phyloP scores from a whole-genome alignment of 495 filamentous ascomycete species.

The Trichoderma gamsii region DNA sequence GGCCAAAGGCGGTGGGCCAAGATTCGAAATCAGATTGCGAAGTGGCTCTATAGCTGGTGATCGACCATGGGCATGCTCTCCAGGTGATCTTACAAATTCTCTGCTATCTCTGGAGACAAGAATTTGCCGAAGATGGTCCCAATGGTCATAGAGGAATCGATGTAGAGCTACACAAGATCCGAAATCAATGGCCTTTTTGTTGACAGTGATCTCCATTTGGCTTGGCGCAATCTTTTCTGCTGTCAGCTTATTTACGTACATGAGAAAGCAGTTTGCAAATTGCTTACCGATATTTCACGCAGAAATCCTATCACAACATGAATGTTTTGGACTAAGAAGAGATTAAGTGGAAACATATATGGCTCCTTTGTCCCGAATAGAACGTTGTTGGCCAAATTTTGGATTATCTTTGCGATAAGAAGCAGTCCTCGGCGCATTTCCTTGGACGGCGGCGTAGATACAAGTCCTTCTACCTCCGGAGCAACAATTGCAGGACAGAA shows the following conservation, averaged over 20 bases:
- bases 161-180: constrained; percentile 59
- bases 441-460: constrained; percentile 50
- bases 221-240: constrained; percentile 33
- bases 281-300: constrained; percentile 52
- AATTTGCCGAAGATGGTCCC: constrained; percentile 59
- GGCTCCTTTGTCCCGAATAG: constrained; percentile 64
- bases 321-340: constrained; percentile 58
- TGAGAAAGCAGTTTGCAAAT: not conserved
- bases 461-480: constrained; percentile 59
- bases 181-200: constrained; percentile 57
- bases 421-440: constrained; percentile 60
- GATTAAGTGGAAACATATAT: constrained; percentile 62
- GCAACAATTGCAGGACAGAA: constrained; percentile 66
- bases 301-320: constrained; percentile 57
- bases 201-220: constrained; percentile 26
- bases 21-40: constrained; percentile 52
- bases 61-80: constrained; percentile 38
- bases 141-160: constrained; percentile 61
- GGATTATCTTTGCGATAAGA: constrained; percentile 61
- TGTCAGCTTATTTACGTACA: not conserved
- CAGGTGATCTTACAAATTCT: constrained; percentile 45
- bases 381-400: constrained; percentile 64
- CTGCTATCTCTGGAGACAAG: constrained; percentile 51
- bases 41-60: constrained; percentile 47
- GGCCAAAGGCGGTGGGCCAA: constrained; percentile 58